These are phyloP conservation scores for Pleochaeta shiraiana DNA, from an alignment of 2,329 filamentous ascomycete species.

Conservation along the genomic window DNA sequence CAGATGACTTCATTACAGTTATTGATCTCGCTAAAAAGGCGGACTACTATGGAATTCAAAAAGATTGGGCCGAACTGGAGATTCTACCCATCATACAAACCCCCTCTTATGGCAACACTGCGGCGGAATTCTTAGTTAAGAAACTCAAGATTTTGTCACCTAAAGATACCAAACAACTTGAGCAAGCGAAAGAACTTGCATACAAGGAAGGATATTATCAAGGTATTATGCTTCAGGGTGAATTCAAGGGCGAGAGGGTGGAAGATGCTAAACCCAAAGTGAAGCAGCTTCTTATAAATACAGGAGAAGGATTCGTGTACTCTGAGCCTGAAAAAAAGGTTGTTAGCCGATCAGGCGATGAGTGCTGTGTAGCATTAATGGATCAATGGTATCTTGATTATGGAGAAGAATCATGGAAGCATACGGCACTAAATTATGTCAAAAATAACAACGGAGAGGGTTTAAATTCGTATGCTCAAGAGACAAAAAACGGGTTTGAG, in stretches of 20 bases:
- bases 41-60: constrained; percentile 88
- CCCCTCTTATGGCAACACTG: constrained; percentile 66
- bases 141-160: constrained; percentile 92
- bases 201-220: constrained; percentile 98
- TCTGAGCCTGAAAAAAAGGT: constrained; percentile 85
- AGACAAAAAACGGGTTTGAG: constrained; percentile 62
- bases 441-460: constrained; percentile 40
- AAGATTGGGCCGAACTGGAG: constrained; percentile 86
- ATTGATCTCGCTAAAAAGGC: constrained; percentile 83
- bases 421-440: constrained; percentile 50
- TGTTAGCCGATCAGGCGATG: constrained; percentile 70
- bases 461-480: constrained; percentile 59
- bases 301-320: constrained; percentile 68
- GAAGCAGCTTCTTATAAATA: constrained; percentile 51
- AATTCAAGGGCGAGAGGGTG: constrained; percentile 73
- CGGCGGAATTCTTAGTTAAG: constrained; percentile 66
- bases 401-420: constrained; percentile 72
- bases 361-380: constrained; percentile 79
- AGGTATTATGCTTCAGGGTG: constrained; percentile 69
- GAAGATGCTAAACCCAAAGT: constrained; percentile 76
- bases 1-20: constrained; percentile 84
- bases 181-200: constrained; percentile 83
- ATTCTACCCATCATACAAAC: constrained; percentile 81
- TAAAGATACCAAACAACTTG: constrained; percentile 78
- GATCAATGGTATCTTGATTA: constrained; percentile 99